phyloP scores from a whole-genome alignment of 345 rosid species.

The Conringia planisiliqua region DNA sequence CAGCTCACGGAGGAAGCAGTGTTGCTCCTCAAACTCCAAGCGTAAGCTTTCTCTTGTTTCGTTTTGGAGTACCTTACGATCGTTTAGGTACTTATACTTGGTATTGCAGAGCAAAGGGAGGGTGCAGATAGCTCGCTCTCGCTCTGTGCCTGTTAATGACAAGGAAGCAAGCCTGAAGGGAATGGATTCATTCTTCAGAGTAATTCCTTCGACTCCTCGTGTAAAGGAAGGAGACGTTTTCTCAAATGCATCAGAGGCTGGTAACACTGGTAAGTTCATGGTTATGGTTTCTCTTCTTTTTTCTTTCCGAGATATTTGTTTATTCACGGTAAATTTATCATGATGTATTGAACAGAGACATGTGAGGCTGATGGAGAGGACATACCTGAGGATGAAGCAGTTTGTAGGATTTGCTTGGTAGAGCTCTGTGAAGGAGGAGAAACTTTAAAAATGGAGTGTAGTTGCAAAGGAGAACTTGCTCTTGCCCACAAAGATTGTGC shows the following conservation, averaged over 20 bases:
- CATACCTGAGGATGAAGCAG: slow-evolving; percentile 92
- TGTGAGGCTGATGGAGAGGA: slow-evolving; percentile 70
- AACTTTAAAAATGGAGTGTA: slow-evolving; percentile 96
- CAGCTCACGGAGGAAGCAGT: slow-evolving; percentile 41
- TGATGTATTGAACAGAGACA: slow-evolving; percentile 41
- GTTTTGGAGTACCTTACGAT: background rate
- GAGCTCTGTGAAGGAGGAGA: slow-evolving; percentile 96
- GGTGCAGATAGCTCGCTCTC: slow-evolving; percentile 60
- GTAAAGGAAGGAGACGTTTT: slow-evolving; percentile 56
- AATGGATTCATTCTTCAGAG: slow-evolving; percentile 87
- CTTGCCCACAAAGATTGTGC: slow-evolving; percentile 94
- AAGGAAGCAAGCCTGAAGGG: slow-evolving; percentile 64
- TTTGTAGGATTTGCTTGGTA: slow-evolving; percentile 85
- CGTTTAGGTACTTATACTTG: slow-evolving; percentile 14
- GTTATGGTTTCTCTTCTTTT: background rate
- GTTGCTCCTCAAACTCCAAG: slow-evolving; percentile 43
- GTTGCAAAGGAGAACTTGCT: slow-evolving; percentile 98
- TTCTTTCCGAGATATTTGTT: background rate
- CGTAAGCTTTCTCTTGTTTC: slow-evolving; percentile 43
- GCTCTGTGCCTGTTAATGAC: slow-evolving; percentile 69
- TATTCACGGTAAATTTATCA: background rate
- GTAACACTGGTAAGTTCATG: slow-evolving; percentile 44
- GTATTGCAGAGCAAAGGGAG: slow-evolving; percentile 57
- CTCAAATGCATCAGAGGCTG: slow-evolving; percentile 38
- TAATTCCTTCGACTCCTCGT: slow-evolving; percentile 76